These are phyloP conservation scores for Malassezia nana DNA, from an alignment of 1,284 basidiomycete genomes.

Conservation along the genomic window DNA sequence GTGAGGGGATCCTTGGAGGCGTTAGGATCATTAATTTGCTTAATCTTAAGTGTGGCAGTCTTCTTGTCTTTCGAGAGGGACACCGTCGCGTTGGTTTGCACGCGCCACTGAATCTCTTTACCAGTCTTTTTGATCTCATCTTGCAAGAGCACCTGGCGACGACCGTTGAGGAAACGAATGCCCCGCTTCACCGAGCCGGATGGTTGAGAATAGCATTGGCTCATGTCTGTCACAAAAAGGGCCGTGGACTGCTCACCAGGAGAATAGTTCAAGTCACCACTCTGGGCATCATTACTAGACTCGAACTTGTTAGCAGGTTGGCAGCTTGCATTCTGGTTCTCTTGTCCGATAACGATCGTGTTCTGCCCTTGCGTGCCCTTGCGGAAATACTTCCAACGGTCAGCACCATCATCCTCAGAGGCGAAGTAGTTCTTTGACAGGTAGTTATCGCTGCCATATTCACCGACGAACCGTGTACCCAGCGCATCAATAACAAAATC, in stretches of 20 bases:
- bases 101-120: conserved; percentile 66
- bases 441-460: conserved; percentile 83
- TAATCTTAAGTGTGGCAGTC: conserved; percentile 60
- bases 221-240: conserved; percentile 70
- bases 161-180: conserved; percentile 71
- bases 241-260: conserved; percentile 65
- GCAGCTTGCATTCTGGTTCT: conserved; percentile 71
- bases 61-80: conserved; percentile 38
- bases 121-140: conserved; percentile 48
- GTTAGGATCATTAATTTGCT: conserved; percentile 54
- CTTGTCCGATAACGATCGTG: conserved; percentile 66
- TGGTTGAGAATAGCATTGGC: conserved; percentile 62
- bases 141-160: conserved; percentile 69
- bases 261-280: conserved; percentile 58
- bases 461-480: conserved; percentile 89
- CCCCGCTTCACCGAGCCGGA: conserved; percentile 67
- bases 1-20: conserved; percentile 43
- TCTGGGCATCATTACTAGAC: conserved; percentile 61
- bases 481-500: conserved; percentile 92
- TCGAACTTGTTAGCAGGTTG: conserved; percentile 57
- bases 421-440: conserved; percentile 50
- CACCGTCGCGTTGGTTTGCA: conserved; percentile 78
- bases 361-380: conserved; percentile 97
- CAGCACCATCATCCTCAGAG: conserved; percentile 26
- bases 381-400: conserved; percentile 58